Base-by-base conservation (phyloP, 2,329 filamentous ascomycete species). In the Penicillium verrucosum region DNA sequence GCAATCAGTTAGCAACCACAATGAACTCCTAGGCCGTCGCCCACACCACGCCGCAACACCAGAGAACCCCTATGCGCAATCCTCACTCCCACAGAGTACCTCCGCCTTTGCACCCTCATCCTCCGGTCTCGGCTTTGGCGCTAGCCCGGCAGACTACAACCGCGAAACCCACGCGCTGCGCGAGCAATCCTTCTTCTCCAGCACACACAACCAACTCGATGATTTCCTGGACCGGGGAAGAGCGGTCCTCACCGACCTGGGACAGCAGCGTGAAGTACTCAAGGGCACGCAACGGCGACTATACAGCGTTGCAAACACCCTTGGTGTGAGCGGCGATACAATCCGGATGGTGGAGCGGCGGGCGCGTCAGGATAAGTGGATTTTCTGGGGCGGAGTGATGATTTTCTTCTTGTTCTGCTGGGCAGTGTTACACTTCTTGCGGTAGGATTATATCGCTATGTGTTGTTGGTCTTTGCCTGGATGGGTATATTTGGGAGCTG, bases 291-390 rank as follows among this genome's bases (percentile, higher is more conserved):
- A 99, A 76, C 88, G 88, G 73, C 86, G 87, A 71, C 80, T 99
- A 48, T 97, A 97, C 71, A 93, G 85, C 66, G 92, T 97, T 21
- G 94, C 90, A 7, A 97, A 96, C 71, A 97, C 94, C 23, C 77
- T 99, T 46, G 94, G 94, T 0, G 84, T 99, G 58, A 95, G 89
- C 69, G 92, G 93, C 21, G 93, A 97, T 72, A 99, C 94, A 2
- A 99, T 99, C 63, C 86, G 94, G 45, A 97, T 94, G 91, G 89
- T 99, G 41, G 93, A 97, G 77, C 79, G 94, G 65, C 82, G 94
- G 60, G 92, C 94, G 49, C 89, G 86, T 73, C 89, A 97, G 79
- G 94, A 99, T 73, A 97, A 97, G 77, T 97, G 92, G 92, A 96
- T 99, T 36, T 99, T 99, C 73, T 89, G 89, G 82, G 89, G 80